These are phyloP conservation scores for Monilinia vaccinii-corymbosi DNA, from an alignment of 2,329 filamentous ascomycete genomes.

Conservation along the genomic window DNA sequence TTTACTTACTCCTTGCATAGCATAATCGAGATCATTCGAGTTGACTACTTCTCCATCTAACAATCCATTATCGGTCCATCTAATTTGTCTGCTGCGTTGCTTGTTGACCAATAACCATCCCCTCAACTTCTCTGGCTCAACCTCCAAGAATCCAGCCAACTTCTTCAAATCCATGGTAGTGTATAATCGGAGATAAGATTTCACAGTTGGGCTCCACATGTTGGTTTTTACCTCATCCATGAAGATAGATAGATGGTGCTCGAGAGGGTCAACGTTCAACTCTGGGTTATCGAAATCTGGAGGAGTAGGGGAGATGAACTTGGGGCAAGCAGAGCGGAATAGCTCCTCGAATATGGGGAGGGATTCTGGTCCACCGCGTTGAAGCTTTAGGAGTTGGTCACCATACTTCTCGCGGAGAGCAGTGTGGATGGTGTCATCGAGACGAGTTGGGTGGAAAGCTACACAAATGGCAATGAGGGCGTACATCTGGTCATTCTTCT, in stretches of 20 bases:
- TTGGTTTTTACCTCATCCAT: constrained; percentile 99
- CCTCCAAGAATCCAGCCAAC: constrained; percentile 92
- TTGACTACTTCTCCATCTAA: constrained; percentile 89
- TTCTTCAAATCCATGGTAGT: constrained; percentile 99
- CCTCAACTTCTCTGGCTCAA: constrained; percentile 90
- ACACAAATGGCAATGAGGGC: constrained; percentile 98
- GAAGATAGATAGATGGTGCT: constrained; percentile 95
- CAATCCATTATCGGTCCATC: constrained; percentile 84
- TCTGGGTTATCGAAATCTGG: constrained; percentile 97
- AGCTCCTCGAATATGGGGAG: constrained; percentile 97
- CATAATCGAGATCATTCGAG: constrained; percentile 93
- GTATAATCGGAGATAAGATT: constrained; percentile 98
- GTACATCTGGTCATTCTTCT: constrained; percentile 99
- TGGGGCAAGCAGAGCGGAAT: constrained; percentile 95
- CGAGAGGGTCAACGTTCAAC: constrained; percentile 90
- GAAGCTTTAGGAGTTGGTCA: constrained; percentile 93
- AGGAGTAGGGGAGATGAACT: constrained; percentile 96
- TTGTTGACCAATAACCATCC: constrained; percentile 95
- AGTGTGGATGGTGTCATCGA: constrained; percentile 98
- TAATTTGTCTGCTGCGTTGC: constrained; percentile 92
- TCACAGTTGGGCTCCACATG: constrained; percentile 94
- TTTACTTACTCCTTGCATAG: constrained; percentile 75
- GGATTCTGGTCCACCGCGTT: constrained; percentile 89
- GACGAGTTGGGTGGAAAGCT: constrained; percentile 89
- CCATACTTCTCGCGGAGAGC: constrained; percentile 98